These are phyloP conservation scores for Solanum paucissectum DNA, from an alignment of 257 asterid species.

Conservation along the genomic window DNA sequence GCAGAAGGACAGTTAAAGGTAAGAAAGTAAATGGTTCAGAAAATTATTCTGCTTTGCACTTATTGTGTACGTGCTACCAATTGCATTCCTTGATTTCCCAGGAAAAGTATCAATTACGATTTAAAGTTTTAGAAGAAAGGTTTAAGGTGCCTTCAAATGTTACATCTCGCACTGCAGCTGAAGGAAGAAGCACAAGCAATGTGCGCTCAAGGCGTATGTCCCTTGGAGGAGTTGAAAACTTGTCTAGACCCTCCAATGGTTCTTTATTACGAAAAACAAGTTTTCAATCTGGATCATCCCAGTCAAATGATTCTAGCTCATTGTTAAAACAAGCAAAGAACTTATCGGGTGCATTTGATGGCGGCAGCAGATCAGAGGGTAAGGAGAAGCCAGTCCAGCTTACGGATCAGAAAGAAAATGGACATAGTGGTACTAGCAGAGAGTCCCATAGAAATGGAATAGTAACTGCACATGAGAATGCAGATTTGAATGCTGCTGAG, in stretches of 20 bases:
- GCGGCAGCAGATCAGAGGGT: conserved; percentile 28
- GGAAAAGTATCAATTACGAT: conserved; percentile 79
- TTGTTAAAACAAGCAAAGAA: conserved; percentile 33
- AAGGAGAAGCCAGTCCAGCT: conserved; percentile 15
- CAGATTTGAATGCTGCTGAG: conserved; percentile 21
- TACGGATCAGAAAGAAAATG: conserved; percentile 21
- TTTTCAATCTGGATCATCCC: conserved; percentile 19
- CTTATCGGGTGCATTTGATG: conserved; percentile 26
- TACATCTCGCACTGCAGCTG: conserved; percentile 28
- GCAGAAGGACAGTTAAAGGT: background rate
- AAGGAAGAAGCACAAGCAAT: conserved; percentile 37
- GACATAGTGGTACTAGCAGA: background rate
- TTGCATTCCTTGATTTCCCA: conserved; percentile 2
- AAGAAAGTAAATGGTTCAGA: background rate
- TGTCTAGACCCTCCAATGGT: conserved; percentile 21
- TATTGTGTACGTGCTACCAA: background rate
- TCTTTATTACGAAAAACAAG: conserved; percentile 28
- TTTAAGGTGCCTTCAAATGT: conserved; percentile 42
- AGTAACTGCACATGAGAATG: conserved; percentile 29
- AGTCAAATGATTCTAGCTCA: conserved; percentile 21
- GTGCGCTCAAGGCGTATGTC: conserved; percentile 50
- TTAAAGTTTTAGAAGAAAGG: conserved; percentile 85
- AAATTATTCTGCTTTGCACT: background rate
- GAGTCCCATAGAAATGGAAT: conserved; percentile 32
- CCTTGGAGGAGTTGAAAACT: conserved; percentile 50